Base-by-base conservation (phyloP, 345 rosid species). In the Hirschfeldia incana region DNA sequence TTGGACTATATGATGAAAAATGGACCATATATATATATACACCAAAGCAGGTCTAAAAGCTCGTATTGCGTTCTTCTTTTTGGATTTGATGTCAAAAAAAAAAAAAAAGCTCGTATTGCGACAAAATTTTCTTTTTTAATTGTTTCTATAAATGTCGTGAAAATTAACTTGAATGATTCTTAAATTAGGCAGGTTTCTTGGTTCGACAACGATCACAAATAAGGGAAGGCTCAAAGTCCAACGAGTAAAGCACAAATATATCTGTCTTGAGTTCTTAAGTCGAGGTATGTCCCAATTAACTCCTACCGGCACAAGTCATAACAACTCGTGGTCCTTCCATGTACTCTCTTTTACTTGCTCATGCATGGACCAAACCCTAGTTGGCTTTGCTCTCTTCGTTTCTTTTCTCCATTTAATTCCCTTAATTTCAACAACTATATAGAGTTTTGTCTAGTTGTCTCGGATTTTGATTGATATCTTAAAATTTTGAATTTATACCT, bases 181-280 rank as follows among this genome's bases (percentile, higher is more conserved):
- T 65, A 65, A 64, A 34, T 65, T 65, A 73, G 73, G 63, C 39
- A 58, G 61, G 69, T 67, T 73, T 16, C 62, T 58, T 59, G 55
- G 73, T 66, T 59, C 21, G 26, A 30, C 37, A 58, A 42, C 55
- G 73, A 78, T 65, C 6, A 73, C 78, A 67, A 72, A 78, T 32
- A 67, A 78, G 64, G 82, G 8, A 79, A 67, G 63, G 69, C 78
- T 44, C 82, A 73, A 73, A 79, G 68, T 73, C 74, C 82, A 60
- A 78, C 51, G 74, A 67, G 17, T 27, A 26, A 33, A 67, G 78
- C 74, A 79, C 78, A 49, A 46, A 78, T 57, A 65, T 13, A 72
- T 57, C n/a, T 53, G 70, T 63, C 44, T 70, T 63, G 76, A 36
- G 65, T 51, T 63, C 33, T 77, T 63, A 77, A 70, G 65, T 77